Base-by-base conservation (phyloP, 2,329 filamentous ascomycete genomes). In the Ophiostoma perfectum region DNA sequence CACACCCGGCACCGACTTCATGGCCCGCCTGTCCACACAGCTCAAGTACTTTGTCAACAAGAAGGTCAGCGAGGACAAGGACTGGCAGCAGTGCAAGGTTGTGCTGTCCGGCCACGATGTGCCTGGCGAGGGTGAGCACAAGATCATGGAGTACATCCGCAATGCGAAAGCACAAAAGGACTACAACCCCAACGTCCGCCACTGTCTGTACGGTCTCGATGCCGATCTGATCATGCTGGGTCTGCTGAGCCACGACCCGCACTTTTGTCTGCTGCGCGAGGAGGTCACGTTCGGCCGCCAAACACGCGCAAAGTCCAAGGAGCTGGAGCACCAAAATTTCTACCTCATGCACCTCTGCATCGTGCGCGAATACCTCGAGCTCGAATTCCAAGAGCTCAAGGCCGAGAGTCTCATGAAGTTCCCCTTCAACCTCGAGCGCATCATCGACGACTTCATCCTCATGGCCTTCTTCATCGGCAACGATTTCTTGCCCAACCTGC, bases 381-480 rank as follows among this genome's bases (percentile, higher is more conserved):
- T 98, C 77, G 95, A 99, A 77, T 99, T 99, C 76, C 93, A 97
- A 78, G 93, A 97, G 72, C 81, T 99, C 73, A 88, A 95, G 78
- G 81, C 89, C 75, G 85, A 90, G 36, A 90, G 88, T 18, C 81
- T 82, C 73, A 82, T 97, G 73, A 83, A 81, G 55, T 93, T 97
- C 74, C 82, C 87, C 65, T 99, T 96, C 76, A 91, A 99, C 76
- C 90, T 99, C 84, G 95, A 99, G 81, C 88, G 90, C 72, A 88
- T 99, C 75, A 98, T 99, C 80, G 95, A 99, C 77, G 95, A 99
- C 82, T 99, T 99, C 79, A 98, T 99, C 77, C 86, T 99, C 70
- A 97, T 99, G 93, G 94, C 93, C 64, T 99, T 99, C 81, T 99
- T 99, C 78, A 92, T 99, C 75, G 95, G 95, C 77, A 99, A 99